Evolutionary conservation across 225 moss, liverwort and hornwort genomes (phyloP).

Genomic region (Asterella californica): DNA sequence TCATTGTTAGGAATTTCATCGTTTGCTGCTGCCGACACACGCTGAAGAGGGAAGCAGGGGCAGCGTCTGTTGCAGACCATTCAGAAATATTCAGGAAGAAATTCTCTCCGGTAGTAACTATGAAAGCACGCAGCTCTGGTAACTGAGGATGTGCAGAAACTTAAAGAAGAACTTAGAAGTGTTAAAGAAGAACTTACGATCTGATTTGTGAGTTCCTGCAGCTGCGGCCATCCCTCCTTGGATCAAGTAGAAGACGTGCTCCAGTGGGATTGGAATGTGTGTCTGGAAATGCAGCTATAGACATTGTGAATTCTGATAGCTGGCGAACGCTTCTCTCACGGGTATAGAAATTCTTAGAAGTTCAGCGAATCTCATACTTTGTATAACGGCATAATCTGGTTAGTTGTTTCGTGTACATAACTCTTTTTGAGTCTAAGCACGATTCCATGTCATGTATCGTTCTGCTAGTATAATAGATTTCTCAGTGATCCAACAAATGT

Average conservation of each 20-base stretch:
- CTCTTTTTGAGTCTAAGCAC: background rate
- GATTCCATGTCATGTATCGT: background rate
- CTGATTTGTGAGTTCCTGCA: slow-evolving; percentile 24
- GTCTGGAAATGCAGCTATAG: slow-evolving; percentile 62
- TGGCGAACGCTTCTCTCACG: slow-evolving; percentile 84
- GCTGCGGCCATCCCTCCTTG: slow-evolving; percentile 51
- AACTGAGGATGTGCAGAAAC: background rate
- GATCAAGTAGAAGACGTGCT: slow-evolving; percentile 37
- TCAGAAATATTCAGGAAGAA: too few relatives aligned
- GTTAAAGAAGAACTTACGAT: too few relatives aligned
- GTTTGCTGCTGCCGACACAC: too few relatives aligned
- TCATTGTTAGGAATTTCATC: too few relatives aligned
- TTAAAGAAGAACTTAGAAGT: background rate
- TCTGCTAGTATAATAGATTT: background rate
- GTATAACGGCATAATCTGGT: slow-evolving; percentile 1
- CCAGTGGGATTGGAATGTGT: slow-evolving; percentile 62
- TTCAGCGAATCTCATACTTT: slow-evolving; percentile 1
- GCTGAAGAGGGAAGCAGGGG: too few relatives aligned
- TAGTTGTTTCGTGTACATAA: slow-evolving; percentile 15
- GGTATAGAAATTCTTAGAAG: slow-evolving; percentile 32
- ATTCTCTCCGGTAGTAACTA: too few relatives aligned
- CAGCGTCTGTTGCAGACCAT: too few relatives aligned
- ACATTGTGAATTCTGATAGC: slow-evolving; percentile 59
- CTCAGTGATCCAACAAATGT: background rate
- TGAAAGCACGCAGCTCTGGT: too few relatives aligned